Percentiles rank a stretch among this genome's conserved stretches.
Conservation (phyloP, 805 yeast genomes). For the Zygoascus ofunaensis region DNA sequence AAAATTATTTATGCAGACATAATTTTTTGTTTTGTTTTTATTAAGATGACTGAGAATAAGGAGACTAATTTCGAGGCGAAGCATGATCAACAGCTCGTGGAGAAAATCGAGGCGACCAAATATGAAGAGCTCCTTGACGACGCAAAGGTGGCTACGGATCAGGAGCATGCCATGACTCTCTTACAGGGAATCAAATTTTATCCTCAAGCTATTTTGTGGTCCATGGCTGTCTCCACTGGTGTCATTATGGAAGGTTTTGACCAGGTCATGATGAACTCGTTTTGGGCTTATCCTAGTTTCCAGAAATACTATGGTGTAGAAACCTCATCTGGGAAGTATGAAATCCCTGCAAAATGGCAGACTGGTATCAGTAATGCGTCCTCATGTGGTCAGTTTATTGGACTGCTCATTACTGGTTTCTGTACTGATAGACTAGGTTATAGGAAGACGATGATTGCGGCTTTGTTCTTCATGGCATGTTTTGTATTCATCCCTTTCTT, state of each 20-base stretch:
- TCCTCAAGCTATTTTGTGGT: conserved; percentile 40
- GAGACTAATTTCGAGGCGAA: conserved; percentile 21
- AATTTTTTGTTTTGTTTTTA: too few species aligned
- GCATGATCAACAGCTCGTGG: conserved; percentile 3
- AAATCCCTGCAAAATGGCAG: conserved; percentile 33
- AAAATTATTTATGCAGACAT: too few species aligned
- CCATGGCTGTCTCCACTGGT: conserved; percentile 35
- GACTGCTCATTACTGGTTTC: conserved; percentile 37
- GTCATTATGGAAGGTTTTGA: conserved; percentile 46
- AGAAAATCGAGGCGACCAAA: neutral
- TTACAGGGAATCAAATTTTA: conserved; percentile 21
- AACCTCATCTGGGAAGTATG: conserved; percentile 2
- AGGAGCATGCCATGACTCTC: conserved; percentile 14
- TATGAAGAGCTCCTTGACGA: conserved; percentile 11
- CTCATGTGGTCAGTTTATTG: conserved; percentile 36
- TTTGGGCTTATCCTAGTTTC: conserved; percentile 40
- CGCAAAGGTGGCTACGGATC: conserved; percentile 12
- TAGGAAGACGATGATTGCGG: conserved; percentile 33
- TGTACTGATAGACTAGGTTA: conserved; percentile 41
- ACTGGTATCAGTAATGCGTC: conserved; percentile 20
- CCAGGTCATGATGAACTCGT: conserved; percentile 31
- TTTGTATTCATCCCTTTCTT: conserved; percentile 27
- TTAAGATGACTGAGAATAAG: conserved; percentile 1
- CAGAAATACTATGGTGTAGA: conserved; percentile 32
- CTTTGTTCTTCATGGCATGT: conserved; percentile 21